Evolutionary conservation across 192 early-diverging fungal species (phyloP), one percentile per base, ranked within the genome.

Genomic region (Backusella westeae): DNA sequence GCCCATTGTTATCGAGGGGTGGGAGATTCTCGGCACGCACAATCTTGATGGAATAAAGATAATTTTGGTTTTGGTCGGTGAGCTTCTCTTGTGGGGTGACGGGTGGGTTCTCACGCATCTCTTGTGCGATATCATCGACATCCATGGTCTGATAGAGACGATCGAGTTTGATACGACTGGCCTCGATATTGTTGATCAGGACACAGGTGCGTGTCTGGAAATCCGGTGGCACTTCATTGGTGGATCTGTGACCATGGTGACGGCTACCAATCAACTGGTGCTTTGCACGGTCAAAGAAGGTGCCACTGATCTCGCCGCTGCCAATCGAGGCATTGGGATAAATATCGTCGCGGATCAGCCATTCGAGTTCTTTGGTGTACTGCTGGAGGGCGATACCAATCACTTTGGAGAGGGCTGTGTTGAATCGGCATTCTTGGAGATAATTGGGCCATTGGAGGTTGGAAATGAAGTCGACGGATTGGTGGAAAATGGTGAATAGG

Each of bases 401-500:
- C 15, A 87, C 82, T 71, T 88, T 91, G 53, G 94, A 90, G 71
- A 95, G 87, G 32, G 80, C 85, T 6, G 89, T 88, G 53, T 90
- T 85, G 74, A 95, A 88, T 4, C 84, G 82, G 34, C 93, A 90
- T 38, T 85, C 74, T 73, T 91, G 89, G 19, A 79, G 78, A 15
- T 87, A 80, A 65, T 93, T 87, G 9, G 85, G 86, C 87, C 88
- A 93, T 49, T 90, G 84, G 44, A 96, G 73, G 66, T 88, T 85
- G 52, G 89, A 87, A 12, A 95, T 76, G 75, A 92, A 95, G 19
- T 88, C 86, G 65, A 94, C 74, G 5, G 91, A 90, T 69, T 88
- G 86, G 71, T 93, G 87, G 80, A 94, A 94, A 65, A 89, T 89
- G n/a, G 89, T 88, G 80, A 95, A 96, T 6, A 96, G 73, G 78